A percentile compares a stretch with the other conserved stretches of the same genome.
These are phyloP conservation scores for Artemisia tridentata DNA, from an alignment of 129 eudicot genomes.

Conservation along the genomic window DNA sequence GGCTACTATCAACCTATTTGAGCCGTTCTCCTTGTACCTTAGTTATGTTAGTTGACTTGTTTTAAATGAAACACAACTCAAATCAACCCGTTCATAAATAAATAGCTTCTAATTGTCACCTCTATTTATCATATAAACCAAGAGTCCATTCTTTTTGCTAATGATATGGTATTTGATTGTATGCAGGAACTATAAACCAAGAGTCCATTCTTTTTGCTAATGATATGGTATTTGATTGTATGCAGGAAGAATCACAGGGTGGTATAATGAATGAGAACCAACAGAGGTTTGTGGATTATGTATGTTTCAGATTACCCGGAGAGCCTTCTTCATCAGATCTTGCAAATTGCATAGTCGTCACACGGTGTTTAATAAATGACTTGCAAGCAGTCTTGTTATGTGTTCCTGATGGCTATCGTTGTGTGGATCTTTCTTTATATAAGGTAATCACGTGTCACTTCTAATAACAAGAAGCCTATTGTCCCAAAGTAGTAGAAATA, in stretches of 20 bases:
- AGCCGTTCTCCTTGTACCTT: too few species aligned
- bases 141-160: not conserved
- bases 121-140: slow-evolving; percentile 3
- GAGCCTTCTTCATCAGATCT: slow-evolving; percentile 51
- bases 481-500: not conserved
- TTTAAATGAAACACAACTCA: too few species aligned
- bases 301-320: slow-evolving; percentile 68
- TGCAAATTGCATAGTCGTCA: slow-evolving; percentile 67
- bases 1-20: too few species aligned
- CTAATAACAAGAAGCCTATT: too few species aligned
- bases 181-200: slow-evolving; percentile 66
- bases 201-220: slow-evolving; percentile 1
- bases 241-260: slow-evolving; percentile 48
- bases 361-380: slow-evolving; percentile 51
- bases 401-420: too few species aligned
- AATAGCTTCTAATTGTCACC: too few species aligned
- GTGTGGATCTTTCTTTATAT: too few species aligned
- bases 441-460: too few species aligned
- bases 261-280: slow-evolving; percentile 30
- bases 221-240: slow-evolving; percentile 11
- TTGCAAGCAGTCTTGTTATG: slow-evolving; percentile 59
- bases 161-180: slow-evolving; percentile 9
- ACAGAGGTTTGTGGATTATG: slow-evolving; percentile 47
- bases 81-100: too few species aligned
- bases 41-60: too few species aligned